Conservation (phyloP, 768 basidiomycete genomes). For the Termitomyces sp. region DNA sequence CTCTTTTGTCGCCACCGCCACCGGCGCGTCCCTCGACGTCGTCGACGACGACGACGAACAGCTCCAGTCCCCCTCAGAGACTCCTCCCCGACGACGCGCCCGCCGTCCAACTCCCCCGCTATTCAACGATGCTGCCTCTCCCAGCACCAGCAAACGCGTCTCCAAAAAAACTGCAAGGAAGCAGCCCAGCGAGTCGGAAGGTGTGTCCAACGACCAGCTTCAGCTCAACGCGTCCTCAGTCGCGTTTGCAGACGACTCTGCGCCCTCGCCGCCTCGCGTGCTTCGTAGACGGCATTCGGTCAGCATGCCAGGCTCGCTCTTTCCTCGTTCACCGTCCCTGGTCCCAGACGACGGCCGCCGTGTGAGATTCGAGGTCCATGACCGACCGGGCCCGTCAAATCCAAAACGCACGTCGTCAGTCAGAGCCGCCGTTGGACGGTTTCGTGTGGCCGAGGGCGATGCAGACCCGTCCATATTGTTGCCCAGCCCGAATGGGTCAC, state of each 20-base stretch:
- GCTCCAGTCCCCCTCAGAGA: background rate
- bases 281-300: conserved; percentile 38
- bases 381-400: conserved; percentile 18
- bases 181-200: background rate
- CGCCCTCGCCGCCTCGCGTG: conserved; percentile 26
- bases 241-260: conserved; percentile 16
- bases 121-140: background rate
- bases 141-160: background rate
- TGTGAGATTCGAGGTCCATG: conserved; percentile 32
- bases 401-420: conserved; percentile 35
- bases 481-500: conserved; percentile 38
- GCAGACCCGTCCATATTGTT: conserved; percentile 49
- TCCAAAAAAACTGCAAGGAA: background rate
- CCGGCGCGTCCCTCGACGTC: conserved; percentile 32
- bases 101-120: conserved; percentile 4
- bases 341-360: conserved; percentile 36
- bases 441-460: conserved; percentile 39
- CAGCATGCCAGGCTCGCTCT: conserved; percentile 79
- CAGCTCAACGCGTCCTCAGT: background rate
- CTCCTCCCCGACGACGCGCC: conserved; percentile 3
- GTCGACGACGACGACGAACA: conserved; percentile 9
- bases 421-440: conserved; percentile 44
- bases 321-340: conserved; percentile 67
- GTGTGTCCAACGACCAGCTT: background rate
- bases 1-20: conserved; percentile 65